A percentile compares a stretch with the other conserved stretches of the same genome.
Evolutionary conservation across 148 eudicot species (phyloP).

Genomic region (Bassia scoparia): DNA sequence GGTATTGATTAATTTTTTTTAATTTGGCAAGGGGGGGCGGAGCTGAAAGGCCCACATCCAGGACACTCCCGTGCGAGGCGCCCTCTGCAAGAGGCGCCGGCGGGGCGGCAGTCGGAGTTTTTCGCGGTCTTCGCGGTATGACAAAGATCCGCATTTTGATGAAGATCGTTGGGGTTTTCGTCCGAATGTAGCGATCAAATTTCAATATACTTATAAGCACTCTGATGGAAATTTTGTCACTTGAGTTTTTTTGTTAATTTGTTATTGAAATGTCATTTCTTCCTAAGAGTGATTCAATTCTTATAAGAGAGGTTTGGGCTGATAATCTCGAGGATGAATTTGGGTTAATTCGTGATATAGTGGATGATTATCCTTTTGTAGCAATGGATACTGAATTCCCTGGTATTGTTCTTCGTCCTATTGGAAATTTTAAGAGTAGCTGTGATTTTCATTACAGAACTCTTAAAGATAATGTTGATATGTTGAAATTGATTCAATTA

Average conservation of each 20-base stretch:
- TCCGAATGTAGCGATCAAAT: slow-evolving; percentile 20
- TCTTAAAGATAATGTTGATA: slow-evolving; percentile 48
- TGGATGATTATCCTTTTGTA: slow-evolving; percentile 43
- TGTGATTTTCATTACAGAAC: slow-evolving; percentile 38
- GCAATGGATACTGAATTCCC: slow-evolving; percentile 61
- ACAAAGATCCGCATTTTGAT: background rate
- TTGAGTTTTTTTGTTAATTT: background rate
- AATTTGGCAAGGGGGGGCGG: too few relatives aligned
- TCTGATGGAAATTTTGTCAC: background rate
- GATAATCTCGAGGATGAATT: slow-evolving; percentile 46
- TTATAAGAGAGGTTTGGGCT: slow-evolving; percentile 51
- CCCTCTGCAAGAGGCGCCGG: too few relatives aligned
- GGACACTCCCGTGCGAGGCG: too few relatives aligned
- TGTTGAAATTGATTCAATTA: slow-evolving; percentile 51
- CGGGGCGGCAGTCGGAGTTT: too few relatives aligned
- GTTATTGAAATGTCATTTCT: slow-evolving; percentile 37
- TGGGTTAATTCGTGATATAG: slow-evolving; percentile 35
- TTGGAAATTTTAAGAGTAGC: slow-evolving; percentile 35
- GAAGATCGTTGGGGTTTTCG: slow-evolving; percentile 14
- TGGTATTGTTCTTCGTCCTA: slow-evolving; percentile 36
- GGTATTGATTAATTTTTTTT: background rate
- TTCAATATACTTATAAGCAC: background rate
- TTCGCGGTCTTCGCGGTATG: slow-evolving; percentile 18
- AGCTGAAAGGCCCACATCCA: too few relatives aligned
- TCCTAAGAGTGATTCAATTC: slow-evolving; percentile 37